Conservation (phyloP, 164 flowering plant species). For the Warburgia ugandensis region DNA sequence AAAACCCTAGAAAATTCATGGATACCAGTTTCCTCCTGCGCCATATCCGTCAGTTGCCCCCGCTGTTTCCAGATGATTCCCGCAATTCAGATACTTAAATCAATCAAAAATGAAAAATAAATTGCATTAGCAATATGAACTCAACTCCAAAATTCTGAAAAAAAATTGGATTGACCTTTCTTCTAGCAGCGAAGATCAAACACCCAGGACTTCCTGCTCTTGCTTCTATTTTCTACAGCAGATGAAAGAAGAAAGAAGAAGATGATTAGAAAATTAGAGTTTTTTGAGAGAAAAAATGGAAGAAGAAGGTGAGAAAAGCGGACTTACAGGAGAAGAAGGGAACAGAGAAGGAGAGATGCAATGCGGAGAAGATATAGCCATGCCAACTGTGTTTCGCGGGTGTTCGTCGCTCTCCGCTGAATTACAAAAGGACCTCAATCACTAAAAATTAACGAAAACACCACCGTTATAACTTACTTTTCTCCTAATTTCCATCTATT, state of each 20-base stretch:
- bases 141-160: too few relatives aligned
- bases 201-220: conserved; percentile 15
- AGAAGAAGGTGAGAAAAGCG: neutral
- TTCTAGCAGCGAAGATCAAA: conserved; percentile 12
- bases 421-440: too few relatives aligned
- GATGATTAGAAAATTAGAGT: neutral
- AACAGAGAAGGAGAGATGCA: neutral
- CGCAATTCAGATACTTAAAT: conserved; percentile 7
- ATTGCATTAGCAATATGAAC: too few relatives aligned
- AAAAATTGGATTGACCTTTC: too few relatives aligned
- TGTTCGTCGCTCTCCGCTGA: neutral
- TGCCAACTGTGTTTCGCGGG: neutral
- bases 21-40: conserved; percentile 62
- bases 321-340: conserved; percentile 7
- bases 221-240: conserved; percentile 14
- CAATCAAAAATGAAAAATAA: conserved; percentile 1
- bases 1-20: neutral
- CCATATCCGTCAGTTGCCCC: conserved; percentile 45
- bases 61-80: conserved; percentile 18
- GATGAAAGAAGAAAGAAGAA: neutral
- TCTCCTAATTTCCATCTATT: too few relatives aligned
- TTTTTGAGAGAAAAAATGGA: neutral
- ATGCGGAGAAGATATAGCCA: conserved; percentile 14
- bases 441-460: too few relatives aligned
- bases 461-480: too few relatives aligned